Base-by-base conservation (phyloP, 2,329 filamentous ascomycete genomes). In the Stemphylium vesicarium region DNA sequence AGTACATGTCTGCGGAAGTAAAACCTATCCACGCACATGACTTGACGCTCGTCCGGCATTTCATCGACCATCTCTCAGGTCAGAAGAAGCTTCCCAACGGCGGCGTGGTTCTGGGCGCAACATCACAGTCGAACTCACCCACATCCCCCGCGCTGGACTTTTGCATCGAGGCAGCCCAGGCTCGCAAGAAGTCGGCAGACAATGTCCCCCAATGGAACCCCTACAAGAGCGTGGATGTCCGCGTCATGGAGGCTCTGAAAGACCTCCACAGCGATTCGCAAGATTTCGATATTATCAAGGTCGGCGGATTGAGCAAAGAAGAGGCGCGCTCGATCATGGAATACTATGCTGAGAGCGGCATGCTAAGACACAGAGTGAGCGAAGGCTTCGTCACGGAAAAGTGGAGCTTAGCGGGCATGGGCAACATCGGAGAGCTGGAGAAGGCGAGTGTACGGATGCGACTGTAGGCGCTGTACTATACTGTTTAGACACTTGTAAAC, bases 331-430 rank as follows among this genome's bases (percentile, higher is more conserved):
- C 86, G 0, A 80, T 96, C 65, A 88, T 98, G 86, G 92, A 97
- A 79, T 98, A 97, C 79, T 98, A 94, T 82, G 92, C 91, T 4
- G 86, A 85, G 32, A 96, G 91, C 74, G 95, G 94, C 11, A 81
- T 96, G 72, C 74, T 96, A 70, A 85, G 90, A 60, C 81, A 84
- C 57, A 82, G 80, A 40, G 82, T 97, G 44, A 88, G 90, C 67
- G 87, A 93, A 70, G 80, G 80, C 60, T 82, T 84, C 59, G 88
- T 97, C 32, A 82, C 84, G 18, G 90, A 96, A 81, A 91, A 91
- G 79, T 96, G 93, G 92, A 87, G 87, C 43, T 73, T 97, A 64
- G 86, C 88, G 43, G 92, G 92, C 18, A 87, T 89, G 67, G 93
- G 93, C 13, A 84, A 94, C 46, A 82, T 96, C 40, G 92, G 92